These are phyloP conservation scores for Lentithecium fluviatile DNA, from an alignment of 495 filamentous ascomycete genomes.

Conservation along the genomic window DNA sequence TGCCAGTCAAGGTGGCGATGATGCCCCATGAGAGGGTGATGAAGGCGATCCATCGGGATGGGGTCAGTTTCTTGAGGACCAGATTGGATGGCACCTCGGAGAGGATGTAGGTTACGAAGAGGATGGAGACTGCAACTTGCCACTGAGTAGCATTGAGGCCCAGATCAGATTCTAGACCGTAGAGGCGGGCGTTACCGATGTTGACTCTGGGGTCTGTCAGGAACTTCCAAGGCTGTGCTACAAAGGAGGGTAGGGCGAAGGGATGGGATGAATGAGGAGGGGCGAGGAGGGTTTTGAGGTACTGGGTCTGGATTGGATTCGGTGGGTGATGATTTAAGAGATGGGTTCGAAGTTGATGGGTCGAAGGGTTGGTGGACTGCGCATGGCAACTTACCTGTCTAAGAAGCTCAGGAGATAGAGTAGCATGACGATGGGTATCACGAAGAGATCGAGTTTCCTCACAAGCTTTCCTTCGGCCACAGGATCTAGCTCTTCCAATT, in stretches of 20 bases:
- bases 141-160: constrained; percentile 62
- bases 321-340: too few species aligned
- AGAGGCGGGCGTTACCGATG: constrained; percentile 73
- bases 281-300: too few species aligned
- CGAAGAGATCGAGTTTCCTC: constrained; percentile 57
- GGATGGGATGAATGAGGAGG: too few species aligned
- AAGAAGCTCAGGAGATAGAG: constrained; percentile 66
- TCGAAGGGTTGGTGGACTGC: too few species aligned
- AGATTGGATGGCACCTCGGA: constrained; percentile 67
- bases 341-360: too few species aligned
- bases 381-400: constrained; percentile 56
- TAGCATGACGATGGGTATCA: constrained; percentile 60
- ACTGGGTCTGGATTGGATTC: too few species aligned
- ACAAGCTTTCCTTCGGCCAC: constrained; percentile 50
- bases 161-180: constrained; percentile 66
- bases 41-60: constrained; percentile 66
- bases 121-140: constrained; percentile 66
- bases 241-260: too few species aligned
- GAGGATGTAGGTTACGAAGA: constrained; percentile 65
- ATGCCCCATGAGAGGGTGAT: constrained; percentile 68
- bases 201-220: constrained; percentile 54
- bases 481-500: constrained; percentile 42
- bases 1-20: constrained; percentile 66
- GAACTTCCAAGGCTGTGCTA: neutral
- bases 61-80: constrained; percentile 61